Conservation (phyloP, 441 rosid species). For the Aquilaria agallochum region DNA sequence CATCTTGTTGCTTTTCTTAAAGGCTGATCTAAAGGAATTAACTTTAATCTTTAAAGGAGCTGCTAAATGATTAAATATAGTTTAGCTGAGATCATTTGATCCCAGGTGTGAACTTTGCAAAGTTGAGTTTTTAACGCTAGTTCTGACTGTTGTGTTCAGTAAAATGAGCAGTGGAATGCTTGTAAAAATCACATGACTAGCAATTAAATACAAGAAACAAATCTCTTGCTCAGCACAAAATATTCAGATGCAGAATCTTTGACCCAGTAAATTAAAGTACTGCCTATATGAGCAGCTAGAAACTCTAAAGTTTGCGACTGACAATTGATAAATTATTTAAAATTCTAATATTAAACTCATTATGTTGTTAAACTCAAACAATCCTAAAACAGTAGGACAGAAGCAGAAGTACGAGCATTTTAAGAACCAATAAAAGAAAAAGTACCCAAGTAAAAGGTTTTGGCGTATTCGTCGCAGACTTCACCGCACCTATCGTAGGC, state of each 20-base stretch:
- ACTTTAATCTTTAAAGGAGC: background rate
- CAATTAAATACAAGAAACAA: too few species aligned
- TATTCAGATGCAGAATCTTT: too few species aligned
- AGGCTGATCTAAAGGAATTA: background rate
- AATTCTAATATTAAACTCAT: background rate
- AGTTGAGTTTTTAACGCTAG: too few species aligned
- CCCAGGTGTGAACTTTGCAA: slow-evolving; percentile 3
- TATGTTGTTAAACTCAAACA: background rate
- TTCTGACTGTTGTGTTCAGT: too few species aligned
- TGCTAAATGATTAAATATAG: background rate
- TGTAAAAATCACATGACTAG: too few species aligned
- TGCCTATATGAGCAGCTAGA: background rate
- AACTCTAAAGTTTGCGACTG: background rate
- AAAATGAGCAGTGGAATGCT: too few species aligned
- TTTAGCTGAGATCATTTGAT: background rate
- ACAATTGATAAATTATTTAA: slow-evolving; percentile 2
- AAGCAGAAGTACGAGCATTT: background rate
- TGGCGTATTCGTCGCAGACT: slow-evolving; percentile 56
- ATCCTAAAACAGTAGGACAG: background rate
- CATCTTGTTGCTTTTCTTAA: background rate
- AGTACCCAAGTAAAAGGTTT: slow-evolving; percentile 52
- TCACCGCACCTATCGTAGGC: slow-evolving; percentile 52
- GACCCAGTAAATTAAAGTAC: too few species aligned
- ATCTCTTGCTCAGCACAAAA: too few species aligned
- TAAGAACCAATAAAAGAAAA: background rate